Evolutionary conservation across 768 basidiomycete species (phyloP), one percentile per base, ranked within the genome.

Genomic region (Mycena filopes): DNA sequence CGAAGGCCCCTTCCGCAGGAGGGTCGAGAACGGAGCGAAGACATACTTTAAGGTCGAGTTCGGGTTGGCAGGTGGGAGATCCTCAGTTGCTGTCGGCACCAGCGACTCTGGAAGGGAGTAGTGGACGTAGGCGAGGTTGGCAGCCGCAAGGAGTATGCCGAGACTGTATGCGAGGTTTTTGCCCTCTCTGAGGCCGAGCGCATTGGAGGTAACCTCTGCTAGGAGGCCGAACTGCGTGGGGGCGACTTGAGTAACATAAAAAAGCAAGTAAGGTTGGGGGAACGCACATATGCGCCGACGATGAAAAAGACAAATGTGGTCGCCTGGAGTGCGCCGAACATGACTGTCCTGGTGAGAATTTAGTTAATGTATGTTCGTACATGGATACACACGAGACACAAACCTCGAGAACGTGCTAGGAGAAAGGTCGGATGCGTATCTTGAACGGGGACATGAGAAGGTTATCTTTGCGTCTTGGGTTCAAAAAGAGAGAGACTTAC

Each of bases 351-450:
- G 10, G 36, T 2, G 12, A 48, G 25, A 55, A 31, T 15, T 28
- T 15, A 50, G n/a, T n/a, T n/a, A 28, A 45, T 57, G 23, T 28
- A 16, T 25, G 4, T 0, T 11, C 11, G n/a, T 2, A 42, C 0
- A n/a, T 25, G 1, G 6, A 46, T 4, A 10, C 16, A 11, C 18
- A 28, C 31, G 3, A 13, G 6, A 21, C 15, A 13, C 2, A 25
- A 10, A 65, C 63, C 63, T 55, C 29, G 59, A 66, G 2, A 66
- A 20, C 5, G 46, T 20, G 21, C 25, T 29, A 10, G 46, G 38
- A 11, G 58, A 60, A 3, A 60, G 29, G 23, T 66, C 65, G n/a
- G 23, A 55, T 12, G 54, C 53, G n/a, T 66, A 66, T 48, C 65
- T 66, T 26, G 12, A 26, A 43, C 0, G 21, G 10, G 4, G 9